Conservation (phyloP, 2,329 filamentous ascomycete genomes). For the Falciphora oryzae region DNA sequence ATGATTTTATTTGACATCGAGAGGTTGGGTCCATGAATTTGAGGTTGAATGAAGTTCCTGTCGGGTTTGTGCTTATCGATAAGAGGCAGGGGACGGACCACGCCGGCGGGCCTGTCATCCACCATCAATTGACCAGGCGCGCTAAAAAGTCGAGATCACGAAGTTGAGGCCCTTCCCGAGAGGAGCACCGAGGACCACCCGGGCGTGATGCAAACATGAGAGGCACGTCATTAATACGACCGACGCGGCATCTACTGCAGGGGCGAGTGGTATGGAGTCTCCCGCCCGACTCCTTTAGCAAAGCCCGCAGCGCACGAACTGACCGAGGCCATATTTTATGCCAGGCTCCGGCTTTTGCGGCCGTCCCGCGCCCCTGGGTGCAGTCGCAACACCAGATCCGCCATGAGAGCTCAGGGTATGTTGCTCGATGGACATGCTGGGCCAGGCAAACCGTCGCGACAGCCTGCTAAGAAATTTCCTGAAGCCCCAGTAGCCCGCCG, state of each 20-base stretch:
- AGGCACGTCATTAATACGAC: constrained; percentile 30
- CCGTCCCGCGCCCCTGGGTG: neutral
- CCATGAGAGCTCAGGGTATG: constrained; percentile 1
- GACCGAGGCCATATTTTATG: neutral
- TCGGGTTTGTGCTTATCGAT: too few relatives aligned
- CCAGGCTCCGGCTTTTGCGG: neutral
- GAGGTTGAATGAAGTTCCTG: too few relatives aligned
- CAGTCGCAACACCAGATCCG: neutral
- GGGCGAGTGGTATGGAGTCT: constrained; percentile 23
- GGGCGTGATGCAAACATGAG: constrained; percentile 24
- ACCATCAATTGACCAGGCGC: neutral
- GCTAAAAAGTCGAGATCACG: neutral
- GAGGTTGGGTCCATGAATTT: too few relatives aligned
- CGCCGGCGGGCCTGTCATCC: too few relatives aligned
- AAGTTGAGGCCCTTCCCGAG: neutral
- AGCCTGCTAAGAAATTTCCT: neutral
- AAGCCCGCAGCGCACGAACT: neutral
- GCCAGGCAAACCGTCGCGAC: neutral
- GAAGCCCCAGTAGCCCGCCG: neutral
- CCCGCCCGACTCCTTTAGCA: neutral
- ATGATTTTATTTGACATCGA: too few relatives aligned
- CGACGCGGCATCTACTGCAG: constrained; percentile 25
- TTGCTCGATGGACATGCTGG: neutral
- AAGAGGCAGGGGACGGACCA: too few relatives aligned
- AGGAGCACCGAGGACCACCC: neutral